Percentiles rank a stretch among this genome's conserved stretches.
phyloP scores from a whole-genome alignment of 768 basidiomycete species.

The Podaxis mareebaensis region DNA sequence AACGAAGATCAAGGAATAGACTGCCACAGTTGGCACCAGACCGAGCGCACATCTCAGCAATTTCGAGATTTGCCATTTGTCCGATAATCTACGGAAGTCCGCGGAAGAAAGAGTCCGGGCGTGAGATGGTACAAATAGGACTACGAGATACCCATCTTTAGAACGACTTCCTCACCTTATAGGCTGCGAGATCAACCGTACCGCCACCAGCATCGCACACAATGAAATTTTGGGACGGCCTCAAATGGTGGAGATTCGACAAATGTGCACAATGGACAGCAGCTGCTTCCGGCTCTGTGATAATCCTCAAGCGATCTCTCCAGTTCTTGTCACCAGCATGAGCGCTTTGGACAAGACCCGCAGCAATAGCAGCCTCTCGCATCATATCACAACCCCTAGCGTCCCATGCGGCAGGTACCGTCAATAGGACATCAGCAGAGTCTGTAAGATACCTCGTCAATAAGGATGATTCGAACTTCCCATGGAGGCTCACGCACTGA shows the following conservation, averaged over 20 bases:
- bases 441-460: conserved; percentile 41
- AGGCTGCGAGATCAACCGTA: conserved; percentile 63
- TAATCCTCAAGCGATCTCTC: conserved; percentile 81
- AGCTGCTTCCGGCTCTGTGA: conserved; percentile 85
- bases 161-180: conserved; percentile 43
- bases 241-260: conserved; percentile 76
- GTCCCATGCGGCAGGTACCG: conserved; percentile 92
- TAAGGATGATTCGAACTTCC: conserved; percentile 3
- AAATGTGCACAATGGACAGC: conserved; percentile 87
- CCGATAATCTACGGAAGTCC: conserved; percentile 63
- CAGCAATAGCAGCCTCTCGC: conserved; percentile 80
- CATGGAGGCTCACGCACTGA: conserved; percentile 50
- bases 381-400: conserved; percentile 82
- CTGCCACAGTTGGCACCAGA: conserved; percentile 88
- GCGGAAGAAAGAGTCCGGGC: conserved; percentile 16
- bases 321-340: conserved; percentile 70
- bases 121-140: conserved; percentile 12
- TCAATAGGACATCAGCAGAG: conserved; percentile 81
- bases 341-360: conserved; percentile 75
- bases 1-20: conserved; percentile 84
- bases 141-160: not conserved
- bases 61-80: conserved; percentile 78
- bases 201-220: conserved; percentile 93
- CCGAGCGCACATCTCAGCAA: conserved; percentile 87
- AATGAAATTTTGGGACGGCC: conserved; percentile 82